Percentiles rank a stretch among this genome's conserved stretches.
phyloP scores from a whole-genome alignment of 169 alveolate genomes.

The Plasmodium vinckei region DNA sequence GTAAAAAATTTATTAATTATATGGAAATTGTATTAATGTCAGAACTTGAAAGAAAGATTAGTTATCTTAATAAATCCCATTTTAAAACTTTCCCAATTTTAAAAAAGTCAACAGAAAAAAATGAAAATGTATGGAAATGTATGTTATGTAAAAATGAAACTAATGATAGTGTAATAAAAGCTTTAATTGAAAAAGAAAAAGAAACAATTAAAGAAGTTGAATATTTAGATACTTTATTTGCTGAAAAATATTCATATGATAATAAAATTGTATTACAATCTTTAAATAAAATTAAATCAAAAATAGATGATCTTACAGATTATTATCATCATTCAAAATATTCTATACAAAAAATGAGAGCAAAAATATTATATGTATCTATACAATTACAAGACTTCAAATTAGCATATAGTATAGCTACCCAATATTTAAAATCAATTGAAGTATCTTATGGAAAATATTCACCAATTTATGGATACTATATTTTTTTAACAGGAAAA shows the following conservation, averaged over 20 bases:
- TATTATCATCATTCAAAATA: conserved; percentile 71
- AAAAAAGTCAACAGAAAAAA: conserved; percentile 28
- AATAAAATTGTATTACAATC: conserved; percentile 63
- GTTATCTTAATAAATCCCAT: conserved; percentile 44
- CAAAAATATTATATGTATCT: conserved; percentile 56
- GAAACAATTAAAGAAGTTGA: conserved; percentile 49
- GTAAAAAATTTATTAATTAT: conserved; percentile 46
- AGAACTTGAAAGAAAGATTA: conserved; percentile 33
- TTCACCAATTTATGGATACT: conserved; percentile 68
- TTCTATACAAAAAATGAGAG: conserved; percentile 72
- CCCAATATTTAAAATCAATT: conserved; percentile 59
- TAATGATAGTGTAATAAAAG: conserved; percentile 42
- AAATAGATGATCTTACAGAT: conserved; percentile 45
- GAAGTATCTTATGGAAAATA: conserved; percentile 62
- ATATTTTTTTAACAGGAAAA: conserved; percentile 66
- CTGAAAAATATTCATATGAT: conserved; percentile 61
- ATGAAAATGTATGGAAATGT: conserved; percentile 48
- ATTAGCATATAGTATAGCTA: conserved; percentile 68
- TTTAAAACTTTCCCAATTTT: conserved; percentile 62
- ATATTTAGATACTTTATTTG: conserved; percentile 39
- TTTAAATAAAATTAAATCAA: conserved; percentile 59
- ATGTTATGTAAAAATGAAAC: conserved; percentile 54
- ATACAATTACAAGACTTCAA: conserved; percentile 69
- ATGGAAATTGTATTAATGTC: conserved; percentile 66
- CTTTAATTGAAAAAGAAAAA: conserved; percentile 50